Evolutionary conservation across 225 moss, liverwort and hornwort species (phyloP).

Genomic region (Physcomitrium patens): DNA sequence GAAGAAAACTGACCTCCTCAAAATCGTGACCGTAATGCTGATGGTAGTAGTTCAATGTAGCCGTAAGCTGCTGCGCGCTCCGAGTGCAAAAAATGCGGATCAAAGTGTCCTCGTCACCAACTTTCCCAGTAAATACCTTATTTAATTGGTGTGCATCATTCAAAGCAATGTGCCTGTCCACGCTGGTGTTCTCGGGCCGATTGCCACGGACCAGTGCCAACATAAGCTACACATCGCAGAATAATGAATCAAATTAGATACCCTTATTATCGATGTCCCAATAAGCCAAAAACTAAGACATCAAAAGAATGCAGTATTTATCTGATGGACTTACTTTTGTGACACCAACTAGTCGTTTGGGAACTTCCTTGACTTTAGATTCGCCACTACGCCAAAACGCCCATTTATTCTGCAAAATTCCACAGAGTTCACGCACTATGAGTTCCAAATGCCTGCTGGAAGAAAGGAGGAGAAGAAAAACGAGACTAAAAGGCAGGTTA

Average conservation of each 20-base stretch:
- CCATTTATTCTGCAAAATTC: neutral
- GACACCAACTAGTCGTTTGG: no score
- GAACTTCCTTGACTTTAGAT: no score
- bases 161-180: conserved; percentile 66
- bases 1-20: conserved; percentile 44
- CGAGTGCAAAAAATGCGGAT: conserved; percentile 63
- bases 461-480: neutral
- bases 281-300: no score
- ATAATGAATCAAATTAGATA: conserved; percentile 11
- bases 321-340: no score
- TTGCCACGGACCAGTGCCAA: conserved; percentile 57
- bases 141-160: conserved; percentile 59
- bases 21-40: conserved; percentile 71
- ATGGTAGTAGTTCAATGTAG: conserved; percentile 62
- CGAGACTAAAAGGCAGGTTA: neutral
- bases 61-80: conserved; percentile 53
- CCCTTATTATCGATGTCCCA: neutral
- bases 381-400: no score
- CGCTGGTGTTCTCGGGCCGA: conserved; percentile 49
- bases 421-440: conserved; percentile 4
- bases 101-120: conserved; percentile 44
- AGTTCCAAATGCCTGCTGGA: neutral
- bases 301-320: no score
- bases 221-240: conserved; percentile 53
- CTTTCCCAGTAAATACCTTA: conserved; percentile 41